Evolutionary conservation across 2,329 filamentous ascomycete genomes (phyloP).

Genomic region (Ophiocordyceps australis): DNA sequence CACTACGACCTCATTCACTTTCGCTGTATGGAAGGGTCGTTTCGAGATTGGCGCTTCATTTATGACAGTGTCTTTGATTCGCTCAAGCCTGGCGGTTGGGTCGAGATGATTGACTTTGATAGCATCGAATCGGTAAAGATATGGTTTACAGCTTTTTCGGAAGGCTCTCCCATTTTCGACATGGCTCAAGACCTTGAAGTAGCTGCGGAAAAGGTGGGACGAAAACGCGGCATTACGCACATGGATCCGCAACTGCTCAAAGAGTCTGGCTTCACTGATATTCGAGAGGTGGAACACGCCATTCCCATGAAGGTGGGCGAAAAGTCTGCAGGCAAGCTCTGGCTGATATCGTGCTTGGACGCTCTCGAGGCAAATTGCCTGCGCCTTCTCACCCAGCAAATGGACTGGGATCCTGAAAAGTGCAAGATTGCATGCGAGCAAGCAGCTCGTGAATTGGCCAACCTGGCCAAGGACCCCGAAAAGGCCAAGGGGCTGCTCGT

Average conservation of each 20-base stretch:
- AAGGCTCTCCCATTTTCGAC: constrained; percentile 23
- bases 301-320: constrained; percentile 28
- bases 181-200: constrained; percentile 21
- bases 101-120: constrained; percentile 36
- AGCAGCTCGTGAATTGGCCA: constrained; percentile 27
- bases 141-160: constrained; percentile 19
- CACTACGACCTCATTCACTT: constrained; percentile 38
- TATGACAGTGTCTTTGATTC: constrained; percentile 33
- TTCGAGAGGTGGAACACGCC: constrained; percentile 25
- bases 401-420: constrained; percentile 30
- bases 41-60: constrained; percentile 34
- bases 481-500: constrained; percentile 22
- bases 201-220: constrained; percentile 24
- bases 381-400: constrained; percentile 30
- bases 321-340: constrained; percentile 29
- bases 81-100: constrained; percentile 36
- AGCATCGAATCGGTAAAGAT: constrained; percentile 16
- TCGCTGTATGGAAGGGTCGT: constrained; percentile 35
- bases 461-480: constrained; percentile 25
- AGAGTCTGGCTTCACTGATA: constrained; percentile 32
- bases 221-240: constrained; percentile 24
- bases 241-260: constrained; percentile 24
- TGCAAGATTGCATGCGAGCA: constrained; percentile 27
- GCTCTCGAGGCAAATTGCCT: constrained; percentile 28
- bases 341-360: constrained; percentile 32